These are phyloP conservation scores for Murraya paniculata DNA, from an alignment of 345 rosid genomes.

Conservation along the genomic window DNA sequence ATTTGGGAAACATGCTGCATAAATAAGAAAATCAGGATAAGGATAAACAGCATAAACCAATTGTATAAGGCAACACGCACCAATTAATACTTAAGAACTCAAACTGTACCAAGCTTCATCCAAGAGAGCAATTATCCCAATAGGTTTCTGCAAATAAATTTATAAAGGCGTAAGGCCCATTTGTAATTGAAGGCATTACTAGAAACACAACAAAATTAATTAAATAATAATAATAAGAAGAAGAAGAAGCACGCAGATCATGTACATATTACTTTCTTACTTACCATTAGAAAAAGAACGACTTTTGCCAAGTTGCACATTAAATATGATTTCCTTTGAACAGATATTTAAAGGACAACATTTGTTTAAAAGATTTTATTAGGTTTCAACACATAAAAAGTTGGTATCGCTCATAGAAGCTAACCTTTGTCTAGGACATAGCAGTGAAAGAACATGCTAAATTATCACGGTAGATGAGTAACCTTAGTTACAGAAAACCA, in stretches of 20 bases:
- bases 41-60: conserved; percentile 34
- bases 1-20: conserved; percentile 97
- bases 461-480: not conserved
- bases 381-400: not conserved
- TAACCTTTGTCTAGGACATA: not conserved
- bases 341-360: not conserved
- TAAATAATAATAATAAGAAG: not conserved
- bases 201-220: conserved; percentile 13
- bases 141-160: conserved; percentile 80
- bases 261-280: not conserved
- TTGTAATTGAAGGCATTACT: conserved; percentile 9
- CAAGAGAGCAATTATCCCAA: conserved; percentile 90
- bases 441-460: not conserved
- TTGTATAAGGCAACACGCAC: conserved; percentile 32
- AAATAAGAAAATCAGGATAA: conserved; percentile 48
- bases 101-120: conserved; percentile 96
- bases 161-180: conserved; percentile 15
- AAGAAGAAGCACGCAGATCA: not conserved
- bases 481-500: not conserved
- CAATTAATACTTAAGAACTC: conserved; percentile 38
- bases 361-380: not conserved
- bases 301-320: not conserved
- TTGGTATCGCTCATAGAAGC: not conserved
- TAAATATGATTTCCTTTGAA: not conserved
- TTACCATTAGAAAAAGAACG: not conserved